A percentile compares a stretch with the other conserved stretches of the same genome.
phyloP scores from a whole-genome alignment of 345 rosid genomes.

The Fremontodendron californicum region DNA sequence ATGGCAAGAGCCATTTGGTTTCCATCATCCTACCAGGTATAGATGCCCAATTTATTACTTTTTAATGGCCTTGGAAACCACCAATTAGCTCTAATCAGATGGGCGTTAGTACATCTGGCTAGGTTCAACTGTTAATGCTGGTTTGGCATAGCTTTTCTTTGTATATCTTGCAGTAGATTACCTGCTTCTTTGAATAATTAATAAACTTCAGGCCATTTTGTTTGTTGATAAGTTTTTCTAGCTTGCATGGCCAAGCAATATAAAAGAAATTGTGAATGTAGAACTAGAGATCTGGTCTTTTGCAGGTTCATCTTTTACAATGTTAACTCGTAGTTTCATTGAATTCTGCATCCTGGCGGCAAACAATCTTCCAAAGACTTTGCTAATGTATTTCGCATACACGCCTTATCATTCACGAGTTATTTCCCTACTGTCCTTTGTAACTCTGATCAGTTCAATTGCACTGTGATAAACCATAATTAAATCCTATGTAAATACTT shows the following conservation, averaged over 20 bases:
- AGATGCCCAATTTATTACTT: too few species aligned
- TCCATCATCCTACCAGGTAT: background rate
- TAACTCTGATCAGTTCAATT: constrained; percentile 55
- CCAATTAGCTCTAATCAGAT: background rate
- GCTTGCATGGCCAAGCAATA: too few species aligned
- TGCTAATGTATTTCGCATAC: constrained; percentile 84
- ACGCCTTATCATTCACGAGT: constrained; percentile 63
- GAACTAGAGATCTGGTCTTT: background rate
- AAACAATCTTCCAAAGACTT: constrained; percentile 84
- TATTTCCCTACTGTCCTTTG: constrained; percentile 82
- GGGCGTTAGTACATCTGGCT: background rate
- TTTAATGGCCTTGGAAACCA: too few species aligned
- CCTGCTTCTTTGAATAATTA: background rate
- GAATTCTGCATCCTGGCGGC: constrained; percentile 76
- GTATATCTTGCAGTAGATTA: background rate
- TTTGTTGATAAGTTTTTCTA: background rate
- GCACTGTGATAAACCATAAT: constrained; percentile 64
- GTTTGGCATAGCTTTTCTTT: background rate
- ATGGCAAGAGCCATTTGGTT: background rate
- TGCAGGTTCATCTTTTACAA: constrained; percentile 72
- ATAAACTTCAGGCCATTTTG: background rate
- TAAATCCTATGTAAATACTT: too few species aligned
- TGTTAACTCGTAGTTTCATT: constrained; percentile 64
- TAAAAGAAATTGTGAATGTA: background rate
- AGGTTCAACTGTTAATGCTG: background rate